phyloP scores from a whole-genome alignment of 2,329 filamentous ascomycete genomes.

The Nakataea oryzae region DNA sequence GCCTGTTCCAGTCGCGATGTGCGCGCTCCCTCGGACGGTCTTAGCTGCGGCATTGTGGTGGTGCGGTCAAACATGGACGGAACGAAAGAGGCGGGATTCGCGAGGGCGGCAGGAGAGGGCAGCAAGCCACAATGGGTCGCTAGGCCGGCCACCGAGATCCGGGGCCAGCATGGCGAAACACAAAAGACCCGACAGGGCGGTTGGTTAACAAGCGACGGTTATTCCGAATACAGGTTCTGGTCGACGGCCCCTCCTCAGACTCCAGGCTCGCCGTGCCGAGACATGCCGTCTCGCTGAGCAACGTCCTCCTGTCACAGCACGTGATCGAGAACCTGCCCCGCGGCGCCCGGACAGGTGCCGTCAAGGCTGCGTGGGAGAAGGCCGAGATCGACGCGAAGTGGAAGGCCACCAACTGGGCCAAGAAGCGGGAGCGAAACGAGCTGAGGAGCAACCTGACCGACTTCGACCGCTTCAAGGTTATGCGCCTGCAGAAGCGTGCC shows the following conservation, averaged over 20 bases:
- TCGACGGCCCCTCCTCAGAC: constrained; percentile 86
- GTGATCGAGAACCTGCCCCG: constrained; percentile 79
- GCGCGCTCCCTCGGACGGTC: neutral
- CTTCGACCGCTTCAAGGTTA: constrained; percentile 99
- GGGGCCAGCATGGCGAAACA: neutral
- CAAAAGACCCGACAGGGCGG: neutral
- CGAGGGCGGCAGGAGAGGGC: constrained; percentile 5
- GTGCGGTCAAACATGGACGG: neutral
- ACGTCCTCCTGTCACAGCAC: constrained; percentile 82
- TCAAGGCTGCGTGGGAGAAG: constrained; percentile 88
- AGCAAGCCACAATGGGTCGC: constrained; percentile 1
- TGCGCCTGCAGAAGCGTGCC: constrained; percentile 99
- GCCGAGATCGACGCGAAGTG: constrained; percentile 87
- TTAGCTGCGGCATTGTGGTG: neutral
- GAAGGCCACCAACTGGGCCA: constrained; percentile 83
- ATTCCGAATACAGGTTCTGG: constrained; percentile 59
- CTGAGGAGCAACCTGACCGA: constrained; percentile 88
- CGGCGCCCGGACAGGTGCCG: constrained; percentile 67
- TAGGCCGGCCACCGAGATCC: neutral
- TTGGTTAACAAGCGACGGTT: constrained; percentile 2
- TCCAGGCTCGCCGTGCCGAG: constrained; percentile 72
- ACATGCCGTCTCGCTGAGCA: constrained; percentile 72
- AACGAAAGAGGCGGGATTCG: neutral
- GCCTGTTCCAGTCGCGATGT: neutral
- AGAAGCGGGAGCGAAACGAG: constrained; percentile 79